These are phyloP conservation scores for Dictyostelium gargantuum DNA, from an alignment of 208 protist species.

Conservation along the genomic window DNA sequence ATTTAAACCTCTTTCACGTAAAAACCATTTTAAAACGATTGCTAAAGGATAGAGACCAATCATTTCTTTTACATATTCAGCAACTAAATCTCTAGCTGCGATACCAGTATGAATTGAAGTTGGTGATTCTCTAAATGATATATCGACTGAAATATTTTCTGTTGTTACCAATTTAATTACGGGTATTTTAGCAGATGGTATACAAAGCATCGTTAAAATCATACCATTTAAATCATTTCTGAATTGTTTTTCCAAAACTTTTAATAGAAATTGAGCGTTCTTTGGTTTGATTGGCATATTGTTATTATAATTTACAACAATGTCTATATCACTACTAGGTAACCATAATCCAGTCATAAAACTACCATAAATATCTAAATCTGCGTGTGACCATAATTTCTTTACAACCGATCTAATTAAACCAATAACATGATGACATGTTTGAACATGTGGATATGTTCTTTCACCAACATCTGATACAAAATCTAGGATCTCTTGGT, in stretches of 20 bases:
- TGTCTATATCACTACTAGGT: slow-evolving; percentile 37
- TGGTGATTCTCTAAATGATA: slow-evolving; percentile 44
- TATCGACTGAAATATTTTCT: slow-evolving; percentile 49
- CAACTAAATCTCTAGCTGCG: slow-evolving; percentile 31
- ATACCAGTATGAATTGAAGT: slow-evolving; percentile 53
- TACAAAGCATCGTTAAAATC: slow-evolving; percentile 45
- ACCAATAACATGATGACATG: slow-evolving; percentile 36
- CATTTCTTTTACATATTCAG: slow-evolving; percentile 39
- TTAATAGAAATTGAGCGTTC: slow-evolving; percentile 56
- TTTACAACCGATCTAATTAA: slow-evolving; percentile 48
- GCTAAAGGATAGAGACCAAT: slow-evolving; percentile 43
- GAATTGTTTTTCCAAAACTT: slow-evolving; percentile 57
- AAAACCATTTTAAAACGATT: slow-evolving; percentile 66
- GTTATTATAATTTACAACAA: slow-evolving; percentile 51
- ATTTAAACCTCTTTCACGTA: slow-evolving; percentile 64
- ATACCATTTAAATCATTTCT: slow-evolving; percentile 30
- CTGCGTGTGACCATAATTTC: slow-evolving; percentile 36
- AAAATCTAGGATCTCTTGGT: slow-evolving; percentile 64
- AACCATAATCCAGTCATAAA: slow-evolving; percentile 54
- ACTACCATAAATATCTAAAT: slow-evolving; percentile 44
- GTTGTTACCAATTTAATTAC: slow-evolving; percentile 59
- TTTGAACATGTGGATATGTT: slow-evolving; percentile 60
- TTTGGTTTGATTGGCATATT: slow-evolving; percentile 50
- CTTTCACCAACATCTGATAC: slow-evolving; percentile 48
- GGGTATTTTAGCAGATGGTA: slow-evolving; percentile 44